Base-by-base conservation (phyloP, 176 grass and related monocot species). In the Cenchrus purpureus region DNA sequence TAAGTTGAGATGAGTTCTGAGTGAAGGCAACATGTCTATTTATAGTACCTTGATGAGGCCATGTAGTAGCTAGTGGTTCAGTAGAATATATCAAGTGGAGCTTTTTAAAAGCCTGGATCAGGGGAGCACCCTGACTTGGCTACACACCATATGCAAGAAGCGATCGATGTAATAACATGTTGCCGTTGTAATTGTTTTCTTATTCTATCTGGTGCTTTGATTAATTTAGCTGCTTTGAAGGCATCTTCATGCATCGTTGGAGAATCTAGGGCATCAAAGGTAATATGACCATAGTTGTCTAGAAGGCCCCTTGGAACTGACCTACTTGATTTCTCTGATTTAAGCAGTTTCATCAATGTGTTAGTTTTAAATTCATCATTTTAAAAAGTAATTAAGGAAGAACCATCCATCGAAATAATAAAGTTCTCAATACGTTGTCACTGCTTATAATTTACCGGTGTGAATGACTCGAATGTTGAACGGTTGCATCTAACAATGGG, bases 21-120 rank as follows among this genome's bases (percentile, higher is more conserved):
- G 65, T 20, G 49, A 43, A 34, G 20, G 9, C 29, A 25, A 25
- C 62, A 68, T 46, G 22, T 9, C 34, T 86, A 74, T 80, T 80
- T 86, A 86, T 80, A 86, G 77, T 3, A 49, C 46, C 25, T 15
- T 31, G 37, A 40, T 40, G 60, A 56, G 62, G 13, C n/a, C 20
- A 53, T 58, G 65, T 8, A 57, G 4, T 45, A 2, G 9, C 9
- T 45, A 8, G 45, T 8, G 32, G 50, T 48, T 44, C n/a, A 8
- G 1, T 14, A 43, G 11, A 34, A n/a, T 31, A n/a, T 31, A 67
- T 25, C 78, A 68, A 37, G 63, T 68, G 4, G 49, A 8, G 48
- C 1, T 6, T 65, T 66, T 20, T n/a, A 37, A 54, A 54, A 52
- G 4, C 8, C 17, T 65, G 1, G 9, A 66, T 67, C 12, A 40